Percentiles rank a stretch among this genome's conserved stretches.
phyloP scores from a whole-genome alignment of 176 grass and related monocot genomes.

The Melocanna baccifera region DNA sequence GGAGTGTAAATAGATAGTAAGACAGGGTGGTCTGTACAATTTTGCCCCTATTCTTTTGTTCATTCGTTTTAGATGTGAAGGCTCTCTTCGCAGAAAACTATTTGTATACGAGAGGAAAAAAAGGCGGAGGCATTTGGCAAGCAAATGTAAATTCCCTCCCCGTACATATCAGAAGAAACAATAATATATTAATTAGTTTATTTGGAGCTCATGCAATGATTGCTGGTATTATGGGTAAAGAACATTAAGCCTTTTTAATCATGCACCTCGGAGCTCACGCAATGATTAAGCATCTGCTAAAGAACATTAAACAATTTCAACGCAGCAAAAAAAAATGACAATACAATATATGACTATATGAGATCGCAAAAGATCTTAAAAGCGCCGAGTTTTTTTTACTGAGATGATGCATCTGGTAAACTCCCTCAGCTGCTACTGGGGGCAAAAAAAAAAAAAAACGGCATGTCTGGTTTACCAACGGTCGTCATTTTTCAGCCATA shows the following conservation, averaged over 20 bases:
- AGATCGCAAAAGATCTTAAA: neutral
- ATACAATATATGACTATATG: neutral
- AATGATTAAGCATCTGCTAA: slow-evolving; percentile 38
- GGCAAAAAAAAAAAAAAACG: neutral
- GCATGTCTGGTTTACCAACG: neutral
- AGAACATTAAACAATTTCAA: slow-evolving; percentile 25
- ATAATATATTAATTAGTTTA: slow-evolving; percentile 3
- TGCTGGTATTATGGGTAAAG: neutral
- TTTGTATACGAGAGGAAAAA: slow-evolving; percentile 31
- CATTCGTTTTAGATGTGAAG: slow-evolving; percentile 48
- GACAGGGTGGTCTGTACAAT: slow-evolving; percentile 29
- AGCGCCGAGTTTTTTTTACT: neutral
- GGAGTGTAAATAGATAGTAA: slow-evolving; percentile 53
- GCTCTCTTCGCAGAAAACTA: slow-evolving; percentile 32
- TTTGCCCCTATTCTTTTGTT: slow-evolving; percentile 52
- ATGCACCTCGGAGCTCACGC: slow-evolving; percentile 1
- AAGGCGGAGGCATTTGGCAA: slow-evolving; percentile 33
- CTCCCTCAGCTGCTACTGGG: too few relatives aligned
- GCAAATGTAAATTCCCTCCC: slow-evolving; percentile 30
- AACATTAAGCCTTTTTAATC: neutral
- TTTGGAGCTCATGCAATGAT: neutral
- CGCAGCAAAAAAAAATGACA: neutral
- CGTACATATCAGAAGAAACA: slow-evolving; percentile 26
- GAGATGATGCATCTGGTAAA: neutral
- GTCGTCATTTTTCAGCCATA: neutral